Evolutionary conservation across 2,329 filamentous ascomycete species (phyloP), one percentile per base, ranked within the genome.

Genomic region (Aureobasidium namibiae): DNA sequence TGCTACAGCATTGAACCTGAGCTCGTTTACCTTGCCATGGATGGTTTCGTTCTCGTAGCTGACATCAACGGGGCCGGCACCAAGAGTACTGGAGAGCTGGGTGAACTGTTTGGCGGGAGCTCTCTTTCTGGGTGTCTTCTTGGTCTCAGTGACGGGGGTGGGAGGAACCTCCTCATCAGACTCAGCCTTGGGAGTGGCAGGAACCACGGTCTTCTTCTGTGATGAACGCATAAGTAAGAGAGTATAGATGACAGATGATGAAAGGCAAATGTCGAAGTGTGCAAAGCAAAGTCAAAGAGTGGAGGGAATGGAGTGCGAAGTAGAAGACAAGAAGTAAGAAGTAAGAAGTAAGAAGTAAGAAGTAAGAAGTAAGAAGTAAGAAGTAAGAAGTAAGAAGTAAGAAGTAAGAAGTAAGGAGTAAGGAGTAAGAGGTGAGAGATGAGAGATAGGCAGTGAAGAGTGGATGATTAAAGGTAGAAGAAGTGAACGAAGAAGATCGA

Each of bases 41-140:
- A 61, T 44, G 9, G 58, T 60, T 0, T 64, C 63, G 26, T 67
- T 67, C 23, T 67, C 65, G 39, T 62, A 65, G 16, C 59, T 56
- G 24, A 69, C 67, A 18, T 66, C 64, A 46, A 72, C 60, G 0
- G 67, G 65, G 2, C 66, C 56, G 2, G 62, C 49, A 9, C 54
- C 61, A 7, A 39, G 8, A 11, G 64, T 61, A 13, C 57, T 56
- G 0, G 49, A 44, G 9, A 72, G 59, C 7, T 54, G 24, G 29
- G 24, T 49, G 60, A 45, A 46, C 11, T 29, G 13, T 23, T 50
- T 50, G 9, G 34, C 8, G 29, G 50, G 31, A 8, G 41, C 42
- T 29, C 31, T 57, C 61, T 66, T 65, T 57, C 59, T 57, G 1
- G 61, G 61, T 7, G 63, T 62, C 56, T 63, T 61, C 52, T 63